phyloP scores from a whole-genome alignment of 495 filamentous ascomycete species.

The Umbilicaria muhlenbergii region DNA sequence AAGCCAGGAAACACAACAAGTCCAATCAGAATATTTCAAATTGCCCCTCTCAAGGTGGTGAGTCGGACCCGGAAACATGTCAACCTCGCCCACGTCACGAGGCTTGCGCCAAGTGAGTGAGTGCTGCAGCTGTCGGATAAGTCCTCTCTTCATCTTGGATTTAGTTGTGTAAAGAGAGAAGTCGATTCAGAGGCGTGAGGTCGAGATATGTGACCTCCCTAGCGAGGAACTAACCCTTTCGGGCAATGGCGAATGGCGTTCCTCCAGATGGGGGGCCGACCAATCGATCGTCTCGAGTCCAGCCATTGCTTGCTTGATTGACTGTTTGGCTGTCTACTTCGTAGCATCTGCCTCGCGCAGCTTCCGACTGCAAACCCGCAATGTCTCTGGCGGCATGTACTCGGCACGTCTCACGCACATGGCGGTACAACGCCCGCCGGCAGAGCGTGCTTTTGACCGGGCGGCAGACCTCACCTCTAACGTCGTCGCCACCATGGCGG shows the following conservation, averaged over 20 bases:
- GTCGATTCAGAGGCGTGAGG: neutral
- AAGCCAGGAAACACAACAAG: slow-evolving; percentile 13
- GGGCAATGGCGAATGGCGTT: too few species aligned
- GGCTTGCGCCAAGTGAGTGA: slow-evolving; percentile 18
- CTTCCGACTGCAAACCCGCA: neutral
- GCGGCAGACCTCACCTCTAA: too few species aligned
- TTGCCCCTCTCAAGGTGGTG: slow-evolving; percentile 30
- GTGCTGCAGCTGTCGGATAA: slow-evolving; percentile 22
- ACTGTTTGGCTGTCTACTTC: too few species aligned
- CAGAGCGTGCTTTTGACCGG: too few species aligned
- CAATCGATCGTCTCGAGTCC: too few species aligned
- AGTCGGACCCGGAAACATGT: slow-evolving; percentile 26
- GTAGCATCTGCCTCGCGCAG: neutral
- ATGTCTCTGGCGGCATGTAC: slow-evolving; percentile 5
- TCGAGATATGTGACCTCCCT: neutral
- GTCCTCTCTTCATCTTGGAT: slow-evolving; percentile 33
- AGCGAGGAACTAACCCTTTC: neutral
- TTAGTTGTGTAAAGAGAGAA: slow-evolving; percentile 26
- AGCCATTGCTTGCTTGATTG: too few species aligned
- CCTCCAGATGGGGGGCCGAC: too few species aligned
- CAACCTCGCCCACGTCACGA: slow-evolving; percentile 28
- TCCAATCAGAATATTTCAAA: slow-evolving; percentile 33
- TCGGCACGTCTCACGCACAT: slow-evolving; percentile 1
- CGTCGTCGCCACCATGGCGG: slow-evolving; percentile 15
- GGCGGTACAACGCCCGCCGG: neutral